Base-by-base conservation (phyloP, 2,329 filamentous ascomycete genomes). In the Pleoardoris graminearum region DNA sequence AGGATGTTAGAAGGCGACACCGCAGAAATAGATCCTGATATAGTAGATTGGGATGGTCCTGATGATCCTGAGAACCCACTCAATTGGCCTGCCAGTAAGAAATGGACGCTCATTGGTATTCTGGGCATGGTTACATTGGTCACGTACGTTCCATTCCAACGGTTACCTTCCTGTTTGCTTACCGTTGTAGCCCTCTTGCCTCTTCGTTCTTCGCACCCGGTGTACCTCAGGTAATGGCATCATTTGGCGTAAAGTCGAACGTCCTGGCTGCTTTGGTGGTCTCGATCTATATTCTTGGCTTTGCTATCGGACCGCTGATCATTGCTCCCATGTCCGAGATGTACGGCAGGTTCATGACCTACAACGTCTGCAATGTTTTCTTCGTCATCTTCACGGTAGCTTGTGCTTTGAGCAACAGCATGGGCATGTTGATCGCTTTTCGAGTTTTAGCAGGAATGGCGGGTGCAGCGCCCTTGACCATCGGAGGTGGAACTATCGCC, bases 131-230 rank as follows among this genome's bases (percentile, higher is more conserved):
- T 73, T 8, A 75, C 75, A 0, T 63, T 77, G 35, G 66, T 76
- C 49, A 72, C 72, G 51, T 70, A 61, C 35, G 49, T 53, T 12
- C 14, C 19, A n/a, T 14, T 35, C 25, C 33, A 19, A 7, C 21
- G 33, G 12, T 38, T 21, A 3, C n/a, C 5, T 3, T 27, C 14
- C 14, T 16, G 36, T n/a, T 17, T 47, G 16, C 25, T 41, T 4
- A 35, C 33, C 14, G 30, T 16, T n/a, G 17, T 30, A 65, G 61
- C 10, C 71, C 73, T 1, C 61, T 75, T 3, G 72, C 65, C 7
- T 74, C 71, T 2, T 70, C 68, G 14, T 72, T 74, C 54, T 75
- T 75, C 55, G 86, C 86, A 0, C 87, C 87, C 0, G 85, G 82
- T 11, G 83, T 89, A 0, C 81, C 83, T 0, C 73, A 82, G 50